phyloP scores from a whole-genome alignment of 176 grass and related monocot genomes.

The Dactylis glomerata region DNA sequence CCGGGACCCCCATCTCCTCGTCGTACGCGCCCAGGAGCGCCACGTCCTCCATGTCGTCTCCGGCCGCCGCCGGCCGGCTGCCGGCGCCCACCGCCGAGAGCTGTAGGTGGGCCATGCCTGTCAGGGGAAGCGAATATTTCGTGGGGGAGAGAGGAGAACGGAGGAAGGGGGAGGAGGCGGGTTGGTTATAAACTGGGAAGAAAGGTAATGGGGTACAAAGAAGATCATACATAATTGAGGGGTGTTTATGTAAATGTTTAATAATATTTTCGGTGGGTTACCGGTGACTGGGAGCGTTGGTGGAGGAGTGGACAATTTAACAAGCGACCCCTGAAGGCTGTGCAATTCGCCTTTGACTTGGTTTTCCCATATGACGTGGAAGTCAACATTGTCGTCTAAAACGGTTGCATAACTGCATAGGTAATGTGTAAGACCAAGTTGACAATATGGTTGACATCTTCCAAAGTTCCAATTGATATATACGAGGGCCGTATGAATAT shows the following conservation, averaged over 20 bases:
- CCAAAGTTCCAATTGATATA: background rate
- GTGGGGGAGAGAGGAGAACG: slow-evolving; percentile 10
- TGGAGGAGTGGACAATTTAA: background rate
- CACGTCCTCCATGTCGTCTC: slow-evolving; percentile 78
- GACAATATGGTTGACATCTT: background rate
- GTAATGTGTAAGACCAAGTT: background rate
- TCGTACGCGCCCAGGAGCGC: slow-evolving; percentile 79
- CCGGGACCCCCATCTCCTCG: slow-evolving; percentile 53
- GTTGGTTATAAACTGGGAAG: slow-evolving; percentile 14
- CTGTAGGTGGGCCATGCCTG: slow-evolving; percentile 57
- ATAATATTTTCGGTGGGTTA: background rate
- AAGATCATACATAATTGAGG: no score
- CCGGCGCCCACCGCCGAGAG: slow-evolving; percentile 43
- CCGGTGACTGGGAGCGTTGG: background rate
- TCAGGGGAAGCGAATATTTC: background rate
- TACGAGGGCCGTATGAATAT: no score
- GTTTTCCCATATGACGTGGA: background rate
- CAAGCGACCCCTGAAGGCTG: background rate
- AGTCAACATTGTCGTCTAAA: background rate
- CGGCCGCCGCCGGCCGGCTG: slow-evolving; percentile 22
- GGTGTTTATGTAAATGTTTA: background rate
- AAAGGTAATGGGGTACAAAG: background rate
- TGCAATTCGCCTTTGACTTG: background rate
- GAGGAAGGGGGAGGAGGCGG: slow-evolving; percentile 3
- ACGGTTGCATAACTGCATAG: background rate